Percentiles rank a stretch among this genome's conserved stretches.
Evolutionary conservation across 108 stramenopile species (phyloP).

Genomic region (Pseudonitzschia delicatissima): DNA sequence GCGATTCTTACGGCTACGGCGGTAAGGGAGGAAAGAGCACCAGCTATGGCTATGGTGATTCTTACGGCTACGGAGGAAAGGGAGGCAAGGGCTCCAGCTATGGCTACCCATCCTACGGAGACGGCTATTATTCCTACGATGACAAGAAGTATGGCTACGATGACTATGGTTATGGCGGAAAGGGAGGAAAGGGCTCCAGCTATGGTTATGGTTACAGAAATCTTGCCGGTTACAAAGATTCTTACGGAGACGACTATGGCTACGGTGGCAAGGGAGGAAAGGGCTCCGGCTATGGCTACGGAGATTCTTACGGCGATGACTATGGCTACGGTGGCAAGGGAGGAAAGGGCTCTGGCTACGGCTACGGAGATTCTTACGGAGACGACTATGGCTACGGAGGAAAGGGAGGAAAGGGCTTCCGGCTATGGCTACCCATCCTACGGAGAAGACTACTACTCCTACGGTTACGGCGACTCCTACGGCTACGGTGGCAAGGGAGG

Average conservation of each 20-base stretch:
- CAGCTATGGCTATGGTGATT: no score
- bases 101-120: neutral
- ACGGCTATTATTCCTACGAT: neutral
- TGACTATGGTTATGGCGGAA: neutral
- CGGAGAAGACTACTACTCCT: neutral
- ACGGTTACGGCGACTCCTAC: neutral
- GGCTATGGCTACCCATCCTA: no score
- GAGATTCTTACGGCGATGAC: neutral
- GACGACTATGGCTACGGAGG: no score
- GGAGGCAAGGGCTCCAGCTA: neutral
- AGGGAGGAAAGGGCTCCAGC: neutral
- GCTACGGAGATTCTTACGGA: no score
- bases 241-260: no score
- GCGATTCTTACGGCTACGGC: no score
- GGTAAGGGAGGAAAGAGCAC: no score
- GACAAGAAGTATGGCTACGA: no score
- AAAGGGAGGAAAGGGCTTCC: neutral
- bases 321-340: neutral
- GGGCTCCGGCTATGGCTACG: neutral
- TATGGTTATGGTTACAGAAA: no score
- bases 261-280: conserved; percentile 1
- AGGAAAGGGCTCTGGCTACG: neutral
- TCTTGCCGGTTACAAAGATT: no score
- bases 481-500: neutral
- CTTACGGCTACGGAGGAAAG: no score